Evolutionary conservation across 768 basidiomycete genomes (phyloP).

Genomic region (Phylloporus rhodoxanthus): DNA sequence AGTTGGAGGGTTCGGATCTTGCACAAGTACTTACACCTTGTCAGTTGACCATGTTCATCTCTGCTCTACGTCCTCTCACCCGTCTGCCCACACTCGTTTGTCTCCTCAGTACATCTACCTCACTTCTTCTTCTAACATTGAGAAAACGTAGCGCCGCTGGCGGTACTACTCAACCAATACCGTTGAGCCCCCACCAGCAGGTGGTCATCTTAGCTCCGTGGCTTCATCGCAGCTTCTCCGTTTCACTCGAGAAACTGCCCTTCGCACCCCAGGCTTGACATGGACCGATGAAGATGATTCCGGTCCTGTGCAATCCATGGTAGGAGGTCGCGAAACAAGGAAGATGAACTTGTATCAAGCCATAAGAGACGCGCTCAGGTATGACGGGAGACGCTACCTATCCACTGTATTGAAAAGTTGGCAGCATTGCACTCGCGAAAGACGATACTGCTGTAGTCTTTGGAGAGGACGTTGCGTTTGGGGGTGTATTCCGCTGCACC

Average conservation of each 20-base stretch:
- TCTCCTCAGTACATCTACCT: not conserved
- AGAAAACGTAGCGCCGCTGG: conserved; percentile 4
- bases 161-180: conserved; percentile 48
- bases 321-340: conserved; percentile 78
- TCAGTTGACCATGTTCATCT: conserved; percentile 21
- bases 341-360: conserved; percentile 97
- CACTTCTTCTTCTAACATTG: not conserved
- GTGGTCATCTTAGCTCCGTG: conserved; percentile 69
- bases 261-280: conserved; percentile 66
- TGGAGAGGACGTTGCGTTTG: conserved; percentile 88
- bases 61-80: conserved; percentile 14
- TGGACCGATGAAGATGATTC: conserved; percentile 60
- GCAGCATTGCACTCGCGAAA: conserved; percentile 73
- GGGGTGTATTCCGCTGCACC: conserved; percentile 91
- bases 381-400: conserved; percentile 6
- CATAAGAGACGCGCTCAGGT: conserved; percentile 86
- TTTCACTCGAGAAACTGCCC: conserved; percentile 58
- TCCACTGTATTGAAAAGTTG: conserved; percentile 6
- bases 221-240: conserved; percentile 63
- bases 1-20: conserved; percentile 25
- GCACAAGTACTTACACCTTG: conserved; percentile 3
- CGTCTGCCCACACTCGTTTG: conserved; percentile 18
- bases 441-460: conserved; percentile 88
- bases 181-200: conserved; percentile 66
- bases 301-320: conserved; percentile 38